Evolutionary conservation across 768 basidiomycete species (phyloP), one percentile per base, ranked within the genome.

Genomic region (Termitomyces eurrhizus): DNA sequence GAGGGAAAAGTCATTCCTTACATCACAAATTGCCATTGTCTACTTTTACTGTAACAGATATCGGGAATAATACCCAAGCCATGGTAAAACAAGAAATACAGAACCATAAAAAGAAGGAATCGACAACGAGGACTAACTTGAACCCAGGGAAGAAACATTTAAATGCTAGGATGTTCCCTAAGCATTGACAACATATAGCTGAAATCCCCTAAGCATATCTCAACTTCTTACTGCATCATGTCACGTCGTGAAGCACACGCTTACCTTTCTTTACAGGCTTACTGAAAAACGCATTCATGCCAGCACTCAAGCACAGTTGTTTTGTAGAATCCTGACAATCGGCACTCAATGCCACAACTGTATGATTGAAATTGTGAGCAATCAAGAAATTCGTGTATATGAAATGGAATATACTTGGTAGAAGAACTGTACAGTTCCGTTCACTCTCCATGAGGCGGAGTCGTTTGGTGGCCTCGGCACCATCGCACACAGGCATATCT

Each of bases 401-500:
- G 21, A 32, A 57, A 56, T 58, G 49, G 21, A 39, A 33, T 39
- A 42, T 70, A 88, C 87, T 84, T 0, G 87, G 87, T 16, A 89
- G 71, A 12, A 78, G 67, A 13, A 78, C 68, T 2, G 77, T 66
- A 7, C 76, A 73, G 21, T 45, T 45, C 4, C 21, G 21, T 45
- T 45, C n/a, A 45, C 42, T 44, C 9, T 44, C 42, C 33, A 86
- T 66, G 18, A 79, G 61, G 45, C 88, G 79, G 35, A 90, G 57
- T 55, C 83, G 80, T 69, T 89, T 89, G 35, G 85, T 79, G 6
- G 89, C 87, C 21, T 21, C 21, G 21, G 21, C 21, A 6, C 88
- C 88, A 67, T 90, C 88, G 63, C 87, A 89, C 42, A 90, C 76
- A 1, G 88, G 88, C 88, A 90, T 90, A 66, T 90, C 88, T 88